Percentiles rank a stretch among this genome's conserved stretches.
Evolutionary conservation across 192 early-diverging fungal species (phyloP).

Genomic region (Dissophora globulifera): DNA sequence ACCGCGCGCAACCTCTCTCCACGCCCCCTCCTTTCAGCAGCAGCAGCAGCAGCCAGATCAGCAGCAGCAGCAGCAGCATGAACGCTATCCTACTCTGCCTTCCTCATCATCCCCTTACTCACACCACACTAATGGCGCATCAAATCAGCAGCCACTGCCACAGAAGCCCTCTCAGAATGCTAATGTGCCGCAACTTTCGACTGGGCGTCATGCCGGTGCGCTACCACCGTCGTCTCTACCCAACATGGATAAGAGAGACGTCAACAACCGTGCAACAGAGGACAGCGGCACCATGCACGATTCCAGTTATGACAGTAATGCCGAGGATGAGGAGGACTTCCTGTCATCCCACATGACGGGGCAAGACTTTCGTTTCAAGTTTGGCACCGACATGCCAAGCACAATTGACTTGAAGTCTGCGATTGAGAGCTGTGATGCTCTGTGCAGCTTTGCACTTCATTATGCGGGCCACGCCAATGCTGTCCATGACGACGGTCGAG

Average conservation of each 20-base stretch:
- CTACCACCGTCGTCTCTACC: neutral
- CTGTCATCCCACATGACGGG: neutral
- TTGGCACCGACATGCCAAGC: conserved; percentile 39
- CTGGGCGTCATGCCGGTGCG: no score
- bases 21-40: conserved; percentile 2
- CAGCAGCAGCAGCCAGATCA: neutral
- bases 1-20: no score
- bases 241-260: no score
- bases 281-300: neutral
- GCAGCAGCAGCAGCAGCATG: neutral
- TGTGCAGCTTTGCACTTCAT: conserved; percentile 48
- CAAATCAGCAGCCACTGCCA: no score
- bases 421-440: conserved; percentile 32
- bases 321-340: conserved; percentile 5
- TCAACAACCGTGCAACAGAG: no score
- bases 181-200: no score
- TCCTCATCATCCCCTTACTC: neutral
- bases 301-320: conserved; percentile 16
- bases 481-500: neutral
- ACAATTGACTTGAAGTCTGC: conserved; percentile 40
- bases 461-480: conserved; percentile 13
- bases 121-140: neutral
- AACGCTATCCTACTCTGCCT: neutral
- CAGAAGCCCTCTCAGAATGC: no score
- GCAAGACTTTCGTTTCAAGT: conserved; percentile 23